A percentile compares a stretch with the other conserved stretches of the same genome.
Evolutionary conservation across 2,329 filamentous ascomycete species (phyloP).

Genomic region (Fusarium albosuccineum): DNA sequence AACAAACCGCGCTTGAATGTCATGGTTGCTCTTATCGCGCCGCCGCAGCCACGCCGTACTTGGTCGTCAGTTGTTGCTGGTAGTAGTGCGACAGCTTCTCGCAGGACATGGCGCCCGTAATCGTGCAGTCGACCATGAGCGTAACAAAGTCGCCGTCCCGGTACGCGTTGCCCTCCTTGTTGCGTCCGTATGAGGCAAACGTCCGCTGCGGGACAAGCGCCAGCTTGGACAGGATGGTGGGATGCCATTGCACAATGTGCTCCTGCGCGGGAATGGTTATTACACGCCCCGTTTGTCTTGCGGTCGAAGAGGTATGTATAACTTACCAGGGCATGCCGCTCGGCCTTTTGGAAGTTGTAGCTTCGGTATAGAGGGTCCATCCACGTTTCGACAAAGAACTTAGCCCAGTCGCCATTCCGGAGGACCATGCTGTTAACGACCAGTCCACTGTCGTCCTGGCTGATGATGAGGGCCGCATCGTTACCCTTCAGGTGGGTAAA

Average conservation of each 20-base stretch:
- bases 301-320: not conserved
- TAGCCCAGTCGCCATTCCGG: slow-evolving; percentile 88
- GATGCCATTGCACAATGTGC: slow-evolving; percentile 95
- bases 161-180: slow-evolving; percentile 73
- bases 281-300: not conserved
- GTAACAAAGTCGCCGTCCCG: slow-evolving; percentile 88
- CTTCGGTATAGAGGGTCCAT: slow-evolving; percentile 93
- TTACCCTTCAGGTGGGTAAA: slow-evolving; percentile 83
- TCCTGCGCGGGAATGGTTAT: slow-evolving; percentile 65
- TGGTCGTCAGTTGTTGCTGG: slow-evolving; percentile 60
- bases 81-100: slow-evolving; percentile 74
- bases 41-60: slow-evolving; percentile 48
- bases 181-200: slow-evolving; percentile 81
- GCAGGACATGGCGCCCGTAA: slow-evolving; percentile 71
- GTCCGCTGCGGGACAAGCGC: slow-evolving; percentile 88
- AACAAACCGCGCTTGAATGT: slow-evolving; percentile 22
- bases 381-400: slow-evolving; percentile 95
- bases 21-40: slow-evolving; percentile 21
- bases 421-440: slow-evolving; percentile 83
- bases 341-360: slow-evolving; percentile 97
- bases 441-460: slow-evolving; percentile 86
- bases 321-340: slow-evolving; percentile 87
- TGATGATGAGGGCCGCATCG: slow-evolving; percentile 84
- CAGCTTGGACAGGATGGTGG: slow-evolving; percentile 90
- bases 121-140: slow-evolving; percentile 80